A percentile compares a stretch with the other conserved stretches of the same genome.
Evolutionary conservation across 352 stramenopile species (phyloP).

Genomic region (Globisporangium spinosum): DNA sequence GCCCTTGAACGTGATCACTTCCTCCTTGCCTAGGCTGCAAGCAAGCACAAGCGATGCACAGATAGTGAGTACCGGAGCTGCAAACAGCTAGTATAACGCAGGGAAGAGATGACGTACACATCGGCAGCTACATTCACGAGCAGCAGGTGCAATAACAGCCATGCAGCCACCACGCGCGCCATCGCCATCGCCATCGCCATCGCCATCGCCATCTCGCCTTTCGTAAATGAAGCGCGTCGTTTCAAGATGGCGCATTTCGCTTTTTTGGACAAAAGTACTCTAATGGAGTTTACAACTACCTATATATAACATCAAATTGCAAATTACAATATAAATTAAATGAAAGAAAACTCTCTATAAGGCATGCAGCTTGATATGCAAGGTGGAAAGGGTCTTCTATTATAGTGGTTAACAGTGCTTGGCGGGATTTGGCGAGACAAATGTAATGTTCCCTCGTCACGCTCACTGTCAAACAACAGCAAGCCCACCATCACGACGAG

Average conservation of each 20-base stretch:
- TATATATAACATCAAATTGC: background rate
- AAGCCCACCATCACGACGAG: background rate
- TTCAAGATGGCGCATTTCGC: slow-evolving; percentile 6
- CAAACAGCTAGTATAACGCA: background rate
- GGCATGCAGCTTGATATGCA: background rate
- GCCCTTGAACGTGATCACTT: slow-evolving; percentile 78
- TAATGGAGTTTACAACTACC: background rate
- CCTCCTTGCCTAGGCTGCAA: slow-evolving; percentile 53
- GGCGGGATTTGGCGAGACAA: background rate
- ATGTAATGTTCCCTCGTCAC: background rate
- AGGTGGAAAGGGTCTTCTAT: background rate
- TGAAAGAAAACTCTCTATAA: background rate
- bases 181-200: slow-evolving; percentile 4
- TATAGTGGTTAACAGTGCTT: background rate
- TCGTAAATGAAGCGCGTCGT: slow-evolving; percentile 5
- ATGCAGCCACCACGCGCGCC: background rate
- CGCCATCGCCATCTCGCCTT: slow-evolving; percentile 1
- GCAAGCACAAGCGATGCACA: background rate
- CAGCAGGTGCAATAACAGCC: slow-evolving; percentile 4
- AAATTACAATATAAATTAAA: background rate
- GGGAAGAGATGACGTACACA: background rate
- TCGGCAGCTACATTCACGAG: background rate
- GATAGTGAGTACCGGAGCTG: background rate
- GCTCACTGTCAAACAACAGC: slow-evolving; percentile 3
- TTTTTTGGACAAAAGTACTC: background rate